These are phyloP conservation scores for Prunus padus DNA, from an alignment of 306 rosid genomes.

Conservation along the genomic window DNA sequence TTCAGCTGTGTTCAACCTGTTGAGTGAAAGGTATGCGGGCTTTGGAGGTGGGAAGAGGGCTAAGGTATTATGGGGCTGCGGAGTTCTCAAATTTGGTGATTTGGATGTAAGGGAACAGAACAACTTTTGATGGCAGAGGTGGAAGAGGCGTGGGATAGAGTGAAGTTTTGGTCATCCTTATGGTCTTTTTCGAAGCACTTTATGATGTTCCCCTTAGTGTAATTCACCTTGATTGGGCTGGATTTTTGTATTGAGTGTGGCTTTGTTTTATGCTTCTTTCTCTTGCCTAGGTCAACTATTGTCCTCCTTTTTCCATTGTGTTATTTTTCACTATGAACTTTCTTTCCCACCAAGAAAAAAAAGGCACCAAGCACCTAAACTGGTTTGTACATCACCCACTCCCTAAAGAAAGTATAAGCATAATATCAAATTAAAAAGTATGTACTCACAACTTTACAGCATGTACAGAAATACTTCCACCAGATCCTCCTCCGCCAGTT, in stretches of 20 bases:
- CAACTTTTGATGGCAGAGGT: not conserved
- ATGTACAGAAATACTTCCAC: constrained; percentile 80
- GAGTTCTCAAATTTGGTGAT: too few species aligned
- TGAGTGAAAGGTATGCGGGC: not conserved
- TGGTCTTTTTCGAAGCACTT: not conserved
- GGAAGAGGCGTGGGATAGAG: not conserved
- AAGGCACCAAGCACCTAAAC: constrained; percentile 6
- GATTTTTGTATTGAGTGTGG: not conserved
- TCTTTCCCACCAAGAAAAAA: not conserved
- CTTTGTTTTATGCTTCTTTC: not conserved
- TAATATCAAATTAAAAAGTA: constrained; percentile 13
- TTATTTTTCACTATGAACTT: not conserved
- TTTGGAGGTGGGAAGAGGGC: not conserved
- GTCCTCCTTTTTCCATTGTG: not conserved
- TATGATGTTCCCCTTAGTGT: not conserved
- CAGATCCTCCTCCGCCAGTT: constrained; percentile 94
- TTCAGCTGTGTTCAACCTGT: not conserved
- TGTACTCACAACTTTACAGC: constrained; percentile 88
- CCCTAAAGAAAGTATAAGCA: constrained; percentile 24
- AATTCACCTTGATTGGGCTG: not conserved
- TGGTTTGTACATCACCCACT: not conserved
- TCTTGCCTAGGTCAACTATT: not conserved
- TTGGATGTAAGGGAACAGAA: not conserved
- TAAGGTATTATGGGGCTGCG: too few species aligned
- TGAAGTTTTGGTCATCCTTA: not conserved